Percentiles rank a stretch among this genome's conserved stretches.
Evolutionary conservation across 2,329 filamentous ascomycete species (phyloP).

Genomic region (Pseudogymnoascus sp.): DNA sequence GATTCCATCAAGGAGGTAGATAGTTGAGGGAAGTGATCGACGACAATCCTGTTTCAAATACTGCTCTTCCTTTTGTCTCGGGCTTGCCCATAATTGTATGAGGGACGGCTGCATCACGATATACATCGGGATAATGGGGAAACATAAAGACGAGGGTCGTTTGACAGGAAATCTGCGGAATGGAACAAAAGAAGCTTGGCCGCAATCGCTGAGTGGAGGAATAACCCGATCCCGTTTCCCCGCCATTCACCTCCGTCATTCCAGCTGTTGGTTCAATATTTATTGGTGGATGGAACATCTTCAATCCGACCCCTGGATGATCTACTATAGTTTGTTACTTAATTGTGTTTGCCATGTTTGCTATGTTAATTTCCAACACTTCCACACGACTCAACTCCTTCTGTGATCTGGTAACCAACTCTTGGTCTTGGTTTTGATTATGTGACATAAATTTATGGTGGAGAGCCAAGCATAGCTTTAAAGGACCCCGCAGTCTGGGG

Average conservation of each 20-base stretch:
- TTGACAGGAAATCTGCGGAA: neutral
- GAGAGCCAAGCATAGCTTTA: neutral
- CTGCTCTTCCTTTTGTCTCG: neutral
- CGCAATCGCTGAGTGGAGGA: neutral
- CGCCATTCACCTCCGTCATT: neutral
- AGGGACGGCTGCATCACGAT: neutral
- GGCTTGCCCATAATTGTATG: neutral
- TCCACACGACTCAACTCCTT: neutral
- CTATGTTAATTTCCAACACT: neutral
- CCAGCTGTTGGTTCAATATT: neutral
- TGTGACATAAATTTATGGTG: neutral
- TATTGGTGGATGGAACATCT: slow-evolving; percentile 2
- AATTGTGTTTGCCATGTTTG: neutral
- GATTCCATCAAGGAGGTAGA: neutral
- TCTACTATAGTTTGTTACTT: neutral
- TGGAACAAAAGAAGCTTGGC: neutral
- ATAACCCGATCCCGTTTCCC: neutral
- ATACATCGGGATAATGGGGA: neutral
- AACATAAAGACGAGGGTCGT: neutral
- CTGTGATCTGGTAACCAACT: neutral
- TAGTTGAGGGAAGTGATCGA: no score
- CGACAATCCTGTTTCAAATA: neutral
- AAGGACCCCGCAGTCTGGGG: neutral
- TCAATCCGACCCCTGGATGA: neutral
- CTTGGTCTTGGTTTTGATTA: neutral